These are phyloP conservation scores for Gaultheria prostrata DNA, from an alignment of 148 eudicot species.

Conservation along the genomic window DNA sequence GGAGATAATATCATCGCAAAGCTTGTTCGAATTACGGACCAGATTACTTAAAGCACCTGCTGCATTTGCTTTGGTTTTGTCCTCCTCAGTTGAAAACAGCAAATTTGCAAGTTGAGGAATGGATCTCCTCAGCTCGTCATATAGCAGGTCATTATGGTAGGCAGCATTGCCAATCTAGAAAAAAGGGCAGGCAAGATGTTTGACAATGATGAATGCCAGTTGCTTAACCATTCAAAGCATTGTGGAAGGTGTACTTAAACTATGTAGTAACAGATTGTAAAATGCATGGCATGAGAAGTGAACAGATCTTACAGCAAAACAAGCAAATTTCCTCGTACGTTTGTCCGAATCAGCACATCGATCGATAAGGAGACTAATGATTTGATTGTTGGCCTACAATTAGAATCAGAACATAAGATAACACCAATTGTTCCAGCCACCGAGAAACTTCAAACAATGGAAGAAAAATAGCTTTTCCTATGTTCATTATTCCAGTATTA, in stretches of 20 bases:
- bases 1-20: conserved; percentile 86
- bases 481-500: neutral
- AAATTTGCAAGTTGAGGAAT: conserved; percentile 77
- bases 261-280: neutral
- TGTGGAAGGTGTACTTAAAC: neutral
- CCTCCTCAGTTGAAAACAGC: conserved; percentile 79
- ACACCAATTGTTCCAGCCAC: neutral
- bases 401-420: neutral
- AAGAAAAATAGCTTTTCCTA: neutral
- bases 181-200: neutral
- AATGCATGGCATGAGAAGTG: neutral
- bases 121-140: conserved; percentile 77
- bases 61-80: conserved; percentile 95
- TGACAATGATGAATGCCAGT: neutral
- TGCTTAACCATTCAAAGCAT: neutral
- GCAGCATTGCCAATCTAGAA: conserved; percentile 94
- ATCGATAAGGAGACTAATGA: conserved; percentile 69
- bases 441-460: neutral
- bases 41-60: conserved; percentile 98
- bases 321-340: conserved; percentile 90
- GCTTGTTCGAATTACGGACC: conserved; percentile 84
- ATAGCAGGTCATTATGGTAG: conserved; percentile 74
- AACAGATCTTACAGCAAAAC: conserved; percentile 78
- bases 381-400: conserved; percentile 60
- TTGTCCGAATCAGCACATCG: conserved; percentile 86